phyloP scores from a whole-genome alignment of 1,284 basidiomycete species.

The Cyathus pygmaeus region DNA sequence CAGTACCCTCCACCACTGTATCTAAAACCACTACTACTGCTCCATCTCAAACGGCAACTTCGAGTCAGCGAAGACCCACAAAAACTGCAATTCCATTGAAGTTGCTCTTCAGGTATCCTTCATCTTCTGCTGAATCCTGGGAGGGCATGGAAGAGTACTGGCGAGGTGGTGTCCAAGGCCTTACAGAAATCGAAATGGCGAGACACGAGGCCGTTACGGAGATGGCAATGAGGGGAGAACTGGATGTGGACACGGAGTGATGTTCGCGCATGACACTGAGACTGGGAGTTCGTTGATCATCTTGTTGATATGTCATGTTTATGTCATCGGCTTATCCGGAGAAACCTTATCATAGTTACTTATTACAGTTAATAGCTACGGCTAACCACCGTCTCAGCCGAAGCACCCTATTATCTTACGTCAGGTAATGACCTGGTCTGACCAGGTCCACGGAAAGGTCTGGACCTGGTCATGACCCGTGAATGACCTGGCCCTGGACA shows the following conservation, averaged over 20 bases:
- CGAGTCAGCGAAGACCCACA: not conserved
- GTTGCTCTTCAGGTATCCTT: not conserved
- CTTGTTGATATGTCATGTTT: no score
- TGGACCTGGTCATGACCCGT: no score
- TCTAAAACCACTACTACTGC: not conserved
- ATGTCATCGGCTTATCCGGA: no score
- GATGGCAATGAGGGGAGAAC: not conserved
- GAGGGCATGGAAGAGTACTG: conserved; percentile 1
- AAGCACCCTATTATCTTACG: no score
- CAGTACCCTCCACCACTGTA: not conserved
- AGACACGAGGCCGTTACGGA: not conserved
- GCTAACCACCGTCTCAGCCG: no score
- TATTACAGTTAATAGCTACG: no score
- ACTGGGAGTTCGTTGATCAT: no score
- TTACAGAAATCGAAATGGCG: not conserved
- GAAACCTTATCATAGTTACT: no score
- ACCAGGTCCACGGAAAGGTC: no score
- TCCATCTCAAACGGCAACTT: not conserved
- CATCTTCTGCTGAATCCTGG: not conserved
- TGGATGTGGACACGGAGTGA: not conserved
- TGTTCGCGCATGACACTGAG: not conserved
- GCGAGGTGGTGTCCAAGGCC: not conserved
- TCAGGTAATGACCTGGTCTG: no score
- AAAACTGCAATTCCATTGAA: not conserved
- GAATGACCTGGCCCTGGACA: no score